Evolutionary conservation across 768 basidiomycete genomes (phyloP).

Genomic region (Tubosaeta brunneosetosa): DNA sequence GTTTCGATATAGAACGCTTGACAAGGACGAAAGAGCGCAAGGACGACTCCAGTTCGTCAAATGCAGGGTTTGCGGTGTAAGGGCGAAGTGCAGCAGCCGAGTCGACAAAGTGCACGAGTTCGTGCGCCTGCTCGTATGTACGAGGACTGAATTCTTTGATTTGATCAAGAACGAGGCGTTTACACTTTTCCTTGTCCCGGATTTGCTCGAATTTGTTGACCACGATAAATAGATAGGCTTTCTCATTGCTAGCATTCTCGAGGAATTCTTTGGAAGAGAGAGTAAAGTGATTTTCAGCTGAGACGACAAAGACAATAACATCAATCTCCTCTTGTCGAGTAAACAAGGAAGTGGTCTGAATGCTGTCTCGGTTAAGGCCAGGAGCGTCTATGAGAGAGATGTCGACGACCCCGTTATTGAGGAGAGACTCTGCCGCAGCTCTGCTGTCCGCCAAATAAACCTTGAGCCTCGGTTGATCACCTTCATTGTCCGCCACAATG

Average conservation of each 20-base stretch:
- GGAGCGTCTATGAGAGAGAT: slow-evolving; percentile 99
- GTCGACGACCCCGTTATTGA: slow-evolving; percentile 94
- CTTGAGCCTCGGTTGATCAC: slow-evolving; percentile 69
- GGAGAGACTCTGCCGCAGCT: slow-evolving; percentile 72
- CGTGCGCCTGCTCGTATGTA: slow-evolving; percentile 85
- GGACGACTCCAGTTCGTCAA: slow-evolving; percentile 84
- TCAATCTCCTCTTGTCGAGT: slow-evolving; percentile 97
- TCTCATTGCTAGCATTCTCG: slow-evolving; percentile 88
- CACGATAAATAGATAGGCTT: slow-evolving; percentile 96
- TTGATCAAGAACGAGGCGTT: slow-evolving; percentile 84
- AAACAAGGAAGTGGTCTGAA: slow-evolving; percentile 94
- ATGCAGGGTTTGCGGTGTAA: slow-evolving; percentile 62
- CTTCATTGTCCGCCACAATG: slow-evolving; percentile 58
- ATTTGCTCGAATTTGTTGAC: slow-evolving; percentile 98
- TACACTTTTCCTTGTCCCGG: slow-evolving; percentile 91
- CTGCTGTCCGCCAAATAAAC: slow-evolving; percentile 84
- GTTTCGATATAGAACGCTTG: slow-evolving; percentile 95
- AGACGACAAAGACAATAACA: slow-evolving; percentile 96
- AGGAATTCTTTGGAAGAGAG: slow-evolving; percentile 94
- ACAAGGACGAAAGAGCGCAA: slow-evolving; percentile 92
- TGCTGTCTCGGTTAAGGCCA: slow-evolving; percentile 90
- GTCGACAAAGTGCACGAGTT: slow-evolving; percentile 98
- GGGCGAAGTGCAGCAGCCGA: slow-evolving; percentile 70
- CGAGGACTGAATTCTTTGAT: slow-evolving; percentile 89
- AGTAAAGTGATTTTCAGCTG: slow-evolving; percentile 98